Base-by-base conservation (phyloP, 1,284 basidiomycete species). In the Ceratobasidium sp. region DNA sequence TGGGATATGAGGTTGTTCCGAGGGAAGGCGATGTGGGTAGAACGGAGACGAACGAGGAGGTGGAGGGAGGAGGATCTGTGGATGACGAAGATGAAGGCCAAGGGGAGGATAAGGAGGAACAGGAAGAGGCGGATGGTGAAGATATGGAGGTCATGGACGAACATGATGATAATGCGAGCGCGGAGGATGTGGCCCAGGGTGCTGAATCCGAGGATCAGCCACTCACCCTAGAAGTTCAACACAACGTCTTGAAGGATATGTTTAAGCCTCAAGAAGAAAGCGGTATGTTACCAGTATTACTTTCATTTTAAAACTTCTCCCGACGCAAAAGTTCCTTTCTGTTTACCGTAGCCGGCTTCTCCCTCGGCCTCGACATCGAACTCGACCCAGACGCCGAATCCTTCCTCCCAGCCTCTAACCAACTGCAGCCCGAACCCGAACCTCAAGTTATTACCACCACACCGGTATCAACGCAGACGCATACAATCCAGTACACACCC, bases 181-280 rank as follows among this genome's bases (percentile, higher is more conserved):
- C 10, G 42, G 42, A 45, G 42, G 42, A 45, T 10, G 42, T 64
- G 8, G 71, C 47, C 6, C 58, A 74, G 3, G 76, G 76, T 7
- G 80, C 79, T 1, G 10, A 23, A 45, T 45, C 42, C 8, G 79
- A 79, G 4, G 76, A 76, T 10, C 77, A 79, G 11, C 77, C 64
- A 17, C 58, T 77, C 6, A 78, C 71, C 5, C 20, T 64, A 23
- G 37, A 63, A 51, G 61, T 28, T 23, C 54, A 58, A 63, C 56
- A 73, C 31, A 78, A 56, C 15, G 58, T 73, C 3, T 73, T 81
- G 28, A 80, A 80, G 60, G 78, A 77, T 13, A 79, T 81, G 78
- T 81, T 81, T 66, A 79, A 79, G 37, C 80, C 80, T 20, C 67
- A 74, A 28, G 76, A 78, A 47, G 79, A 79, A 39, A 75, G 78